Evolutionary conservation across 2,329 filamentous ascomycete species (phyloP).

Genomic region (Paracorniculantispora psalliotae): DNA sequence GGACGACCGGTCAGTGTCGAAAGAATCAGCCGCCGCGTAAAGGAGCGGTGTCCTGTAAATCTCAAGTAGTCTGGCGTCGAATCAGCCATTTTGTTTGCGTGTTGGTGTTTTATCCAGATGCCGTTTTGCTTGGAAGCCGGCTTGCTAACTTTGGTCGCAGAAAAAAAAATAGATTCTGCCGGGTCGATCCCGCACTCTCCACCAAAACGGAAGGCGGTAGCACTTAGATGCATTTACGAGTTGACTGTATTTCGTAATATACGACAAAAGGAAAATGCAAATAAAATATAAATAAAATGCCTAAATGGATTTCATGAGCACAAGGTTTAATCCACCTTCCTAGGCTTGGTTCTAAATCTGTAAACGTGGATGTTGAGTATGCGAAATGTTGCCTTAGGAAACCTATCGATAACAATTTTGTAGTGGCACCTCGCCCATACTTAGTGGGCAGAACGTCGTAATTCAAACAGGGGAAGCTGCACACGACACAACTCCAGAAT

Average conservation of each 20-base stretch:
- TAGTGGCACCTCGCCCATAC: background rate
- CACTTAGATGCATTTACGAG: no score
- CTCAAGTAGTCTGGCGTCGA: slow-evolving; percentile 54
- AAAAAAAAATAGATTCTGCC: slow-evolving; percentile 37
- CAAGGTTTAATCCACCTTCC: background rate
- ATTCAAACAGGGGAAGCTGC: slow-evolving; percentile 8
- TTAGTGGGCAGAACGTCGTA: background rate
- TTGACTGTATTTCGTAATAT: no score
- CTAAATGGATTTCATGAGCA: background rate
- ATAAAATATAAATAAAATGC: background rate
- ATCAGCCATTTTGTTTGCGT: slow-evolving; percentile 34
- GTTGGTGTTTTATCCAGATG: slow-evolving; percentile 9
- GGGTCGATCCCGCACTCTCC: slow-evolving; percentile 8
- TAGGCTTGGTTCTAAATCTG: background rate
- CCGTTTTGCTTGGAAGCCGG: background rate
- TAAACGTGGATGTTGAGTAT: slow-evolving; percentile 13
- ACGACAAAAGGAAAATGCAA: no score
- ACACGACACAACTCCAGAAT: slow-evolving; percentile 7
- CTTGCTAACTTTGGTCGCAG: background rate
- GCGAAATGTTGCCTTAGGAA: background rate
- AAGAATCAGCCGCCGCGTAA: slow-evolving; percentile 79
- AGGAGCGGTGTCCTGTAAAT: slow-evolving; percentile 79
- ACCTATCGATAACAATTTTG: slow-evolving; percentile 11
- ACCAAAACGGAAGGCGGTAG: slow-evolving; percentile 28
- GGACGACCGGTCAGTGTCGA: slow-evolving; percentile 86